Percentiles rank a stretch among this genome's conserved stretches.
phyloP scores from a whole-genome alignment of 1,284 basidiomycete genomes.

The Trametes hirsuta region DNA sequence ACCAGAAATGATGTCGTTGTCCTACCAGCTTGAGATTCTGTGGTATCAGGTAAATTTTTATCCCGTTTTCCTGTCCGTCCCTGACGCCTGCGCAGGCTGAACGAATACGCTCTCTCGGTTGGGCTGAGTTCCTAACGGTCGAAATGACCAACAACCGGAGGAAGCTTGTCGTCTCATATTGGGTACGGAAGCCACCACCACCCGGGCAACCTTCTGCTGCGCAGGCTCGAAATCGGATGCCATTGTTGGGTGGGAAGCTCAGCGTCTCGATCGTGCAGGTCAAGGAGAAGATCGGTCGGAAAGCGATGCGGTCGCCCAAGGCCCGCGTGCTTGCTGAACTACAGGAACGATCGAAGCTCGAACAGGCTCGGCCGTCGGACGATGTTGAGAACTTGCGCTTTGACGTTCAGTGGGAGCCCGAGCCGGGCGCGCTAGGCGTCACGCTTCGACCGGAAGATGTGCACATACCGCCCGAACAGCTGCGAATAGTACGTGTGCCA shows the following conservation, averaged over 20 bases:
- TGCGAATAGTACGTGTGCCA: slow-evolving; percentile 47
- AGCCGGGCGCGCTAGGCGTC: slow-evolving; percentile 60
- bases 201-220: slow-evolving; percentile 37
- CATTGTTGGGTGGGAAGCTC: slow-evolving; percentile 58
- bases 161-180: slow-evolving; percentile 69
- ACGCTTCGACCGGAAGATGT: slow-evolving; percentile 48
- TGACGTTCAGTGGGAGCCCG: slow-evolving; percentile 70
- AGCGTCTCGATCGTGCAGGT: slow-evolving; percentile 51
- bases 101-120: slow-evolving; percentile 75
- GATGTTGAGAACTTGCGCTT: slow-evolving; percentile 64
- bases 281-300: slow-evolving; percentile 36
- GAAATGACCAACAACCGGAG: slow-evolving; percentile 67
- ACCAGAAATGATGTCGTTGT: slow-evolving; percentile 82
- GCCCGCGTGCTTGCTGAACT: slow-evolving; percentile 61
- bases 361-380: slow-evolving; percentile 58
- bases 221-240: slow-evolving; percentile 44
- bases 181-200: slow-evolving; percentile 60
- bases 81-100: slow-evolving; percentile 50
- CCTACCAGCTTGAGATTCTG: slow-evolving; percentile 83
- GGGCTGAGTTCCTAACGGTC: slow-evolving; percentile 71
- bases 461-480: slow-evolving; percentile 42
- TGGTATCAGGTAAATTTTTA: slow-evolving; percentile 67
- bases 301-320: slow-evolving; percentile 39
- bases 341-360: slow-evolving; percentile 63
- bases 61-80: not conserved